A percentile compares a stretch with the other conserved stretches of the same genome.
These are phyloP conservation scores for Caloboletus inedulis DNA, from an alignment of 1,284 basidiomycete species.

Conservation along the genomic window DNA sequence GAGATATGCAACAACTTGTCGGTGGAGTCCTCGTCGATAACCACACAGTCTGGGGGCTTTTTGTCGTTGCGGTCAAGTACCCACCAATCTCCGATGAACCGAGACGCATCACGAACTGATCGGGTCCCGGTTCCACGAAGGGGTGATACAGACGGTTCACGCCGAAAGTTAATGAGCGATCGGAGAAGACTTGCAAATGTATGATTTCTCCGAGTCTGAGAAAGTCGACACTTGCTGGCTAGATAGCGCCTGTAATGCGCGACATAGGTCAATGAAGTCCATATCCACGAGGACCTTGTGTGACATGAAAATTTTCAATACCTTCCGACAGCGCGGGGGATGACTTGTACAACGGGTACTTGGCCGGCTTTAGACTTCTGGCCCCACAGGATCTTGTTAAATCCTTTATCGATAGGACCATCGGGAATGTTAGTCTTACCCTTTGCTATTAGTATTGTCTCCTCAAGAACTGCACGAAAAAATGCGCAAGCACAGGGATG, in stretches of 20 bases:
- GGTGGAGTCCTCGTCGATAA: background rate
- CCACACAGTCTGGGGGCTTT: background rate
- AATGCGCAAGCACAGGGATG: background rate
- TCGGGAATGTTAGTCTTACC: too few relatives aligned
- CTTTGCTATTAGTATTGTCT: background rate
- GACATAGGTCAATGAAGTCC: background rate
- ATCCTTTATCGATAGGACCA: too few relatives aligned
- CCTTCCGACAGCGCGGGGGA: too few relatives aligned
- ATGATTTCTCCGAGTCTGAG: background rate
- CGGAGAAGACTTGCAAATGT: background rate
- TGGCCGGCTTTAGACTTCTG: too few relatives aligned
- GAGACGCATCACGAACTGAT: background rate
- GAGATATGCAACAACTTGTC: too few relatives aligned
- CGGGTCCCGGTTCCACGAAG: background rate
- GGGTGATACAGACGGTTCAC: background rate
- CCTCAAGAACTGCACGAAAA: background rate
- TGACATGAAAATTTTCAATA: background rate
- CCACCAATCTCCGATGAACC: too few relatives aligned
- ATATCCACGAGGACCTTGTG: background rate
- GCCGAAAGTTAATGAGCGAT: background rate
- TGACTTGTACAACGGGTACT: too few relatives aligned
- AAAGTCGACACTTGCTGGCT: background rate
- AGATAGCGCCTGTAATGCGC: background rate
- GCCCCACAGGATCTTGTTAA: too few relatives aligned
- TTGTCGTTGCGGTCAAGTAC: background rate